Evolutionary conservation across 306 rosid genomes (phyloP).

Genomic region (Pachyrhizus erosus): DNA sequence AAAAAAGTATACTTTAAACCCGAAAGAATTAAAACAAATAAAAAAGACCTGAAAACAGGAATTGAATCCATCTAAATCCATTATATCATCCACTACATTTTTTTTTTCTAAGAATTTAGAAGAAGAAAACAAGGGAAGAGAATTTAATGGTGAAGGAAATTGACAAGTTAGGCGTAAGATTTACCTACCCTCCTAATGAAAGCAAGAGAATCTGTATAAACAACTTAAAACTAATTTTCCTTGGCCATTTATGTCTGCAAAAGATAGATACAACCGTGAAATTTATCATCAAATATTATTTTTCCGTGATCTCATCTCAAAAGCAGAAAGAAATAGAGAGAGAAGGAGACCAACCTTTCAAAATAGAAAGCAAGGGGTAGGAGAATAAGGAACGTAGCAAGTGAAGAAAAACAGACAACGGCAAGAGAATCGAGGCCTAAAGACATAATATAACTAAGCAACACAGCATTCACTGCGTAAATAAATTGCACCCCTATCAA

Average conservation of each 20-base stretch:
- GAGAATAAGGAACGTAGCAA: slow-evolving; percentile 67
- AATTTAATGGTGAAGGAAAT: not conserved
- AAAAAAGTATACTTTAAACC: not conserved
- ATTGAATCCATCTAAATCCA: not conserved
- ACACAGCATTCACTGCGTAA: slow-evolving; percentile 72
- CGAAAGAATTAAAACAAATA: not conserved
- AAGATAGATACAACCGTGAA: not conserved
- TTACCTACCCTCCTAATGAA: slow-evolving; percentile 73
- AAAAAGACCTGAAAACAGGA: not conserved
- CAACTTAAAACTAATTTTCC: slow-evolving; percentile 59
- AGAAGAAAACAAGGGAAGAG: not conserved
- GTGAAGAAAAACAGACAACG: slow-evolving; percentile 62
- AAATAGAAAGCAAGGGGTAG: slow-evolving; percentile 66
- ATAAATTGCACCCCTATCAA: slow-evolving; percentile 67
- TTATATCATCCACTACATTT: too few species aligned
- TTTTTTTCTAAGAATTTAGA: too few species aligned
- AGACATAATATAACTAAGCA: slow-evolving; percentile 74
- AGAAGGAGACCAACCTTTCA: slow-evolving; percentile 64
- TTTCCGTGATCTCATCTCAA: not conserved
- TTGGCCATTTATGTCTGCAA: slow-evolving; percentile 80
- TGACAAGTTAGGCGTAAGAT: not conserved
- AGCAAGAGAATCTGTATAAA: slow-evolving; percentile 57
- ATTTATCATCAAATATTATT: slow-evolving; percentile 11
- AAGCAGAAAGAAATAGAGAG: not conserved
- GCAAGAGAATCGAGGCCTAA: slow-evolving; percentile 66